Percentiles rank a stretch among this genome's conserved stretches.
Evolutionary conservation across 768 basidiomycete species (phyloP).

Genomic region (Suillus paluster): DNA sequence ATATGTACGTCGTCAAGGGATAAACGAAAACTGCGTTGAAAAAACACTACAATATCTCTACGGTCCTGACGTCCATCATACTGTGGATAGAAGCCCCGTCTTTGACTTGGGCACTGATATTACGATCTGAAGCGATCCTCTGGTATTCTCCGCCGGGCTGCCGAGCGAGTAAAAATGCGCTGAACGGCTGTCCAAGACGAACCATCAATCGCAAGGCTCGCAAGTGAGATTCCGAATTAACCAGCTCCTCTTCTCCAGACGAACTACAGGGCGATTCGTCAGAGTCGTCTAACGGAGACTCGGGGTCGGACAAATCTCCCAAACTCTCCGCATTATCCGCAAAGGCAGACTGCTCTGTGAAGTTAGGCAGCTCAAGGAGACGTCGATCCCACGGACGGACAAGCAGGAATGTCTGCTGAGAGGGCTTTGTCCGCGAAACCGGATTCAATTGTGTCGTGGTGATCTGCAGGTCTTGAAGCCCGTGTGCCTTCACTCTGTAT

Average conservation of each 20-base stretch:
- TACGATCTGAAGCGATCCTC: neutral
- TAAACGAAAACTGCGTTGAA: too few relatives aligned
- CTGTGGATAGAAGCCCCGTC: neutral
- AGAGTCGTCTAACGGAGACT: neutral
- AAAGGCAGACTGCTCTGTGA: neutral
- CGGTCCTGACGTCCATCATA: neutral
- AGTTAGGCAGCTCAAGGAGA: neutral
- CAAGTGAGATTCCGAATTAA: neutral
- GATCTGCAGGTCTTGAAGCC: neutral
- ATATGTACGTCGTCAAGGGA: too few relatives aligned
- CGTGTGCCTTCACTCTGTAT: neutral
- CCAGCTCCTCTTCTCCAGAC: neutral
- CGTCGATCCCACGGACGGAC: neutral
- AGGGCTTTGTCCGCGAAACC: neutral
- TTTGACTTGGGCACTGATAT: neutral
- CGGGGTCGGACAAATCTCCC: neutral
- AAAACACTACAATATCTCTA: neutral
- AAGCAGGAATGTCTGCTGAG: neutral
- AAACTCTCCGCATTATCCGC: neutral
- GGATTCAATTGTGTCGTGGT: neutral
- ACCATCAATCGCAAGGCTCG: neutral
- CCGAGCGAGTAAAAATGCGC: neutral
- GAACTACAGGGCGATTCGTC: too few relatives aligned
- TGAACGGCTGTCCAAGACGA: neutral
- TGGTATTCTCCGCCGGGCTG: neutral